A percentile compares a stretch with the other conserved stretches of the same genome.
These are phyloP conservation scores for Penicillium argentinense DNA, from an alignment of 495 filamentous ascomycete species.

Conservation along the genomic window DNA sequence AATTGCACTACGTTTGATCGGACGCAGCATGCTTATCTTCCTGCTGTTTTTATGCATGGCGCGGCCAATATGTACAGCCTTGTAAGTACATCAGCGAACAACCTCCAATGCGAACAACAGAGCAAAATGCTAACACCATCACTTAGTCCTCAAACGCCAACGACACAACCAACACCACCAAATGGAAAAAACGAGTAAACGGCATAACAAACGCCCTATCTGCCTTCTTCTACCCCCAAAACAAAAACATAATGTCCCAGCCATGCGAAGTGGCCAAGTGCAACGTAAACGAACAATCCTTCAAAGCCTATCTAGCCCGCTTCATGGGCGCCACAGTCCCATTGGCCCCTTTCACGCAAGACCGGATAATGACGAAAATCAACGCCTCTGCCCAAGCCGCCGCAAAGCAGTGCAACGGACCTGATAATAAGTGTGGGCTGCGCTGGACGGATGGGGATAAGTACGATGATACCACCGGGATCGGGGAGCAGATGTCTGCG, in stretches of 20 bases:
- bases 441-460: slow-evolving; percentile 48
- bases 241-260: slow-evolving; percentile 56
- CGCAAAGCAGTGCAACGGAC: slow-evolving; percentile 64
- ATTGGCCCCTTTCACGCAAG: slow-evolving; percentile 61
- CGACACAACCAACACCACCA: slow-evolving; percentile 55
- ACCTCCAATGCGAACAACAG: no score
- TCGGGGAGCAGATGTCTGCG: slow-evolving; percentile 69
- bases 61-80: slow-evolving; percentile 74
- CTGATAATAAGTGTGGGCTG: slow-evolving; percentile 60
- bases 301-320: slow-evolving; percentile 78
- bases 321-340: slow-evolving; percentile 67
- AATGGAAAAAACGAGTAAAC: slow-evolving; percentile 56
- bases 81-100: no score
- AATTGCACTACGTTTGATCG: slow-evolving; percentile 47
- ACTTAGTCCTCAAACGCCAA: not conserved
- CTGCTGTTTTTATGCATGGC: slow-evolving; percentile 63
- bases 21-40: slow-evolving; percentile 65
- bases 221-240: slow-evolving; percentile 45
- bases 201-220: slow-evolving; percentile 54
- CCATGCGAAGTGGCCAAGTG: slow-evolving; percentile 55
- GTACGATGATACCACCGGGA: slow-evolving; percentile 53
- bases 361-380: slow-evolving; percentile 59
- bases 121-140: not conserved
- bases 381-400: slow-evolving; percentile 62
- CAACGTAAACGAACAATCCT: slow-evolving; percentile 70